Conservation (phyloP, 495 filamentous ascomycete genomes). For the Chaetomidium leptoderma region DNA sequence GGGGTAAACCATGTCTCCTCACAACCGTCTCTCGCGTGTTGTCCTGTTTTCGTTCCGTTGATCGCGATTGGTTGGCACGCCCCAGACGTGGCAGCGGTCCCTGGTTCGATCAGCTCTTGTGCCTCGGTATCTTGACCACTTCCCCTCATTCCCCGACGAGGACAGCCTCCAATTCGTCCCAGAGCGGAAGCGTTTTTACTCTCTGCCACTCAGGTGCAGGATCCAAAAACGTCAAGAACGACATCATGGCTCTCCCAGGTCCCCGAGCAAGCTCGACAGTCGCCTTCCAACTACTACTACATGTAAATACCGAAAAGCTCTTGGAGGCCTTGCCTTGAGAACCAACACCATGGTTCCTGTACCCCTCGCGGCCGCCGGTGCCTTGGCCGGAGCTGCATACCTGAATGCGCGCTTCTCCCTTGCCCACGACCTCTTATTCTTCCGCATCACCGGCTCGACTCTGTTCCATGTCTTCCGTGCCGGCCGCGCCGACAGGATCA, state of each 20-base stretch:
- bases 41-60: too few relatives aligned
- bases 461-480: conserved; percentile 38
- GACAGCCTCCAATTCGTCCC: conserved; percentile 1
- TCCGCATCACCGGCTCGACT: conserved; percentile 46
- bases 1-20: too few relatives aligned
- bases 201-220: too few relatives aligned
- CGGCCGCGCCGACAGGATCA: conserved; percentile 57
- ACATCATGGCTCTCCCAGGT: not conserved
- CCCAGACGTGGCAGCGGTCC: too few relatives aligned
- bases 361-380: conserved; percentile 55
- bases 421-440: conserved; percentile 57
- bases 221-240: not conserved
- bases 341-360: not conserved
- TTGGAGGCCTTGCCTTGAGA: too few relatives aligned
- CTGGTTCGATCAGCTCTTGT: not conserved
- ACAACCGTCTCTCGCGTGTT: too few relatives aligned
- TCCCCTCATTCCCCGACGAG: conserved; percentile 10
- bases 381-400: conserved; percentile 67
- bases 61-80: too few relatives aligned
- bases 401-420: conserved; percentile 71
- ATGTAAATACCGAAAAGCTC: too few relatives aligned
- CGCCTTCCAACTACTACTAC: too few relatives aligned
- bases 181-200: not conserved
- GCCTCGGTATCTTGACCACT: conserved; percentile 11
- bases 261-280: too few relatives aligned